These are phyloP conservation scores for Parietaria judaica DNA, from an alignment of 306 rosid genomes.

Conservation along the genomic window DNA sequence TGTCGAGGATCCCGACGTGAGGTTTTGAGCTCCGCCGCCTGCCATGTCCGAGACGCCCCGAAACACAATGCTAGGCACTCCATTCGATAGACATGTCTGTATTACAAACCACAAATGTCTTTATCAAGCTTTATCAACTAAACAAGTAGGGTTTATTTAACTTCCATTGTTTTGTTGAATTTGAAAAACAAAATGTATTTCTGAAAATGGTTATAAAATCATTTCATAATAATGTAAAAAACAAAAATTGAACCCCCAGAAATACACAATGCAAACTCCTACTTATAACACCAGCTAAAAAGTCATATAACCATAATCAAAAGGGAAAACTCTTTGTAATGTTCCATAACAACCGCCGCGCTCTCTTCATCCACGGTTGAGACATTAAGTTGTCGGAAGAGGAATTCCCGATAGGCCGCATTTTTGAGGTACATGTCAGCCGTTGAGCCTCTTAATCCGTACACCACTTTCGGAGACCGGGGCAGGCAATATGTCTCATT, in stretches of 20 bases:
- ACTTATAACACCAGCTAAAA: no score
- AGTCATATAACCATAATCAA: no score
- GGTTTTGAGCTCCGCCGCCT: background rate
- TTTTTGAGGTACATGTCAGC: background rate
- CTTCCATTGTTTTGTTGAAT: no score
- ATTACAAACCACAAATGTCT: no score
- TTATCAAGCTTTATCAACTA: no score
- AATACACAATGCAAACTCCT: no score
- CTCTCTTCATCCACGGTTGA: background rate
- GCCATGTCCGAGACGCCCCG: background rate
- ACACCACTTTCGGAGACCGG: background rate
- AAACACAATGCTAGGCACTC: background rate
- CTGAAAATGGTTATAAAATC: no score
- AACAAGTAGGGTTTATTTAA: no score
- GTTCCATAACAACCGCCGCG: background rate
- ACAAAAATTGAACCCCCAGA: no score
- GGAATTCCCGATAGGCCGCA: background rate
- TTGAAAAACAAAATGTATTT: no score
- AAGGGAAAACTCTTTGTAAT: no score
- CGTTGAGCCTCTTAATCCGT: background rate
- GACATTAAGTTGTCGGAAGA: background rate
- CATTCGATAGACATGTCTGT: constrained; percentile 1
- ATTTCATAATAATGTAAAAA: no score
- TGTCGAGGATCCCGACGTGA: background rate
- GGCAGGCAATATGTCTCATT: background rate